Evolutionary conservation across 1,139 yeast genomes (phyloP), one percentile per base, ranked within the genome.

Genomic region (Debaryomyces coudertii): DNA sequence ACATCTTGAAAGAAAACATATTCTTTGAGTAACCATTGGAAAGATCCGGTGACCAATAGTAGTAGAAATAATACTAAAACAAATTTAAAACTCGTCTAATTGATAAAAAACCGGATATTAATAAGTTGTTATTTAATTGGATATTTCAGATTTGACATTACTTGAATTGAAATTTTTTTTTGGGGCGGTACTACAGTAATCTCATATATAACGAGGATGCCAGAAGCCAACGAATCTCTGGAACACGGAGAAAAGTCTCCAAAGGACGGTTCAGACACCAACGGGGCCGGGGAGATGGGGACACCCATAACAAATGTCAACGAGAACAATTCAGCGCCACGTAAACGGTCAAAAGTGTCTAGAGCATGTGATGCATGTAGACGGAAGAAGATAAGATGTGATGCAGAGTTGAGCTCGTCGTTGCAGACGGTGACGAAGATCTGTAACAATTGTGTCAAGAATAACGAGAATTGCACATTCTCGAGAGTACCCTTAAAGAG

Each of bases 341-440:
- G 86, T 28, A 83, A 83, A 57, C 56, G 87, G 45, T 75, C 85
- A n/a, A 83, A 83, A 58, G 86, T 83, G 1, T 81, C 86, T 2
- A 61, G 89, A 44, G 88, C 88, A 3, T 83, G 89, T 61, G 88
- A 83, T 57, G 77, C 81, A 33, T 84, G 90, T 60, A 71, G 89
- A 39, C 68, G 83, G 39, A 83, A 84, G 63, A 83, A 85, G 56
- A 71, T 83, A 33, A 68, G 79, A 44, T 85, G 90, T 62, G 81
- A 83, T 60, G 87, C 87, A 12, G 73, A 73, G 25, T 74, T 76
- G 50, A 71, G 73, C 45, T 45, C 69, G 9, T 55, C 70, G 5
- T 63, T 76, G 20, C 77, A 71, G 51, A 66, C 69, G 16, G 77
- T 80, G 20, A 69, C 76, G 33, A 74, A 75, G 51, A 61, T 72